Evolutionary conservation across 768 basidiomycete genomes (phyloP), one percentile per base, ranked within the genome.

Genomic region (Kwoniella shandongensis): DNA sequence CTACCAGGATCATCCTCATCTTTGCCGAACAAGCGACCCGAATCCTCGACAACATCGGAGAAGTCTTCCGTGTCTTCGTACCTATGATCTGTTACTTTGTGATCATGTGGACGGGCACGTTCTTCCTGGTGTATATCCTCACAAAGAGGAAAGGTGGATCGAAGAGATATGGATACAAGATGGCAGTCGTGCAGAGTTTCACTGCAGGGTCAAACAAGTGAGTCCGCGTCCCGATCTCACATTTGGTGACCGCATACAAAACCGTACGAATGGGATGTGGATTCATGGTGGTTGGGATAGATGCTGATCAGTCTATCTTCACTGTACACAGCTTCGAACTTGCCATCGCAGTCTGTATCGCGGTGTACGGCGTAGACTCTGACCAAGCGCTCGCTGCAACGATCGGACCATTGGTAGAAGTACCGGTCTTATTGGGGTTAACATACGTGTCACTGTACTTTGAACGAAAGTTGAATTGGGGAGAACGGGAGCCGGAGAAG

Each of bases 311-410:
- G n/a, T n/a, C n/a, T n/a, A n/a, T n/a, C n/a, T n/a, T n/a, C n/a
- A n/a, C n/a, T n/a, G n/a, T n/a, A n/a, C n/a, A n/a, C 40, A 67
- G 59, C 11, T 67, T 87, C 82, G 88, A 91, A 78, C 81, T 91
- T 0, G 88, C 89, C 0, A 91, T 91, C 51, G 89, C 90, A 0
- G 85, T 91, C 0, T 81, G 85, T 2, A 86, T 89, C 39, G 85
- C 87, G 0, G 83, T 86, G 0, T 91, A 85, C 74, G 89, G 90
- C 2, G 83, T 87, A 4, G 81, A 84, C 4, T 88, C 87, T 0
- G 84, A 86, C 52, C 85, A 91, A 76, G 88, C 87, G 0, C 79
- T 91, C 0, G 89, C 89, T 0, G 88, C 88, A 0, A 89, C 88
- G 5, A 76, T 76, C 49, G 76, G 75, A 26, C 74, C 72, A 0